These are phyloP conservation scores for Trapa bicornis DNA, from an alignment of 345 rosid genomes.

Conservation along the genomic window DNA sequence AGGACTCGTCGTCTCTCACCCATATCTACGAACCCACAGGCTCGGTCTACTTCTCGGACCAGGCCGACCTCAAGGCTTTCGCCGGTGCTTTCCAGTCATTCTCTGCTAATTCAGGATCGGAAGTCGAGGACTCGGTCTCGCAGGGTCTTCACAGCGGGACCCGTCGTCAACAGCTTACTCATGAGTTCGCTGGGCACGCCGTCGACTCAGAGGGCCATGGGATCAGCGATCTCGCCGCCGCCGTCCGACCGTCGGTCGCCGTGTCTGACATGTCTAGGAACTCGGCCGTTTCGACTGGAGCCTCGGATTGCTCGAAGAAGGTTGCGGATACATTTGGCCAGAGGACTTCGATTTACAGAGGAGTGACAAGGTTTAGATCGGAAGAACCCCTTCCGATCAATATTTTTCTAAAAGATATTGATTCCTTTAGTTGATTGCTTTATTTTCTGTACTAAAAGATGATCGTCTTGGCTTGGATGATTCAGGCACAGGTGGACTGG, in stretches of 20 bases:
- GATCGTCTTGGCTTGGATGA: not conserved
- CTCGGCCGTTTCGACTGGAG: slow-evolving; percentile 25
- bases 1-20: slow-evolving; percentile 75
- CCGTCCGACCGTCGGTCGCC: slow-evolving; percentile 46
- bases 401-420: too few relatives aligned
- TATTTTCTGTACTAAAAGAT: not conserved
- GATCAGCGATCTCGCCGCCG: too few relatives aligned
- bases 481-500: slow-evolving; percentile 95
- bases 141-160: slow-evolving; percentile 37
- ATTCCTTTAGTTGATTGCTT: too few relatives aligned
- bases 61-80: slow-evolving; percentile 17
- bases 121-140: slow-evolving; percentile 74
- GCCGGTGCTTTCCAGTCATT: slow-evolving; percentile 38
- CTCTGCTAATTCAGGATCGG: slow-evolving; percentile 74
- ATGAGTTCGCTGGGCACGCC: slow-evolving; percentile 42
- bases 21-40: slow-evolving; percentile 57
- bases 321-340: slow-evolving; percentile 76
- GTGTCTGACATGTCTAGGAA: slow-evolving; percentile 23
- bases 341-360: slow-evolving; percentile 90
- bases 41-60: slow-evolving; percentile 52
- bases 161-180: slow-evolving; percentile 3
- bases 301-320: slow-evolving; percentile 51
- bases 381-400: not conserved
- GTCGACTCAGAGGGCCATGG: slow-evolving; percentile 36
- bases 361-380: slow-evolving; percentile 61